These are phyloP conservation scores for Colletotrichum ledebouriae DNA, from an alignment of 2,329 filamentous ascomycete species.

Conservation along the genomic window DNA sequence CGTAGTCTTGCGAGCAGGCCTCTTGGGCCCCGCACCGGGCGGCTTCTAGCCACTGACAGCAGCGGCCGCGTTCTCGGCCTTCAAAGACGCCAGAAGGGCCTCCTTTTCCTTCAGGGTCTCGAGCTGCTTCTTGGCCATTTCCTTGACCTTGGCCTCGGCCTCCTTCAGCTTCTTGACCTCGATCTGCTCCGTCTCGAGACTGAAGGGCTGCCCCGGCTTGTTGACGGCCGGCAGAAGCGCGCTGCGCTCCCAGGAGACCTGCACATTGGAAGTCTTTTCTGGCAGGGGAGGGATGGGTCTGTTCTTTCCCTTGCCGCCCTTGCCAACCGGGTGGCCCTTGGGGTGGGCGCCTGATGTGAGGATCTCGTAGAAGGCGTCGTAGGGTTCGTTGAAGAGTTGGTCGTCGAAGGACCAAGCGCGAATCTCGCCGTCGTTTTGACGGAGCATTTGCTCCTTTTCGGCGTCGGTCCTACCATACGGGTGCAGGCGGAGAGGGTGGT, in stretches of 20 bases:
- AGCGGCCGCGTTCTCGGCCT: conserved; percentile 68
- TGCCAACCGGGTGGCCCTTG: conserved; percentile 55
- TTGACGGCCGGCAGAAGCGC: conserved; percentile 80
- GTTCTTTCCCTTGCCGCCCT: conserved; percentile 69
- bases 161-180: conserved; percentile 73
- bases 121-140: conserved; percentile 70
- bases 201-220: conserved; percentile 79
- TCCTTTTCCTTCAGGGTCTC: conserved; percentile 75
- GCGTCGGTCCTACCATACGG: conserved; percentile 88
- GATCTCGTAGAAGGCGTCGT: conserved; percentile 89
- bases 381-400: conserved; percentile 97
- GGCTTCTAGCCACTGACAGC: conserved; percentile 46
- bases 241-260: conserved; percentile 69
- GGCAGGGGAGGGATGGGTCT: conserved; percentile 54
- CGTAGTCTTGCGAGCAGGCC: conserved; percentile 18
- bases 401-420: conserved; percentile 90
- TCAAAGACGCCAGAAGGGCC: conserved; percentile 70
- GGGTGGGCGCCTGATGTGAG: conserved; percentile 80
- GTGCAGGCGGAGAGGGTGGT: conserved; percentile 91
- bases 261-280: conserved; percentile 50
- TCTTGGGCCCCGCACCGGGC: conserved; percentile 10
- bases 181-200: conserved; percentile 75
- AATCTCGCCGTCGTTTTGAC: conserved; percentile 72
- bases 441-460: conserved; percentile 71
- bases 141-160: conserved; percentile 73